These are phyloP conservation scores for Lactifluus hygrophoroides DNA, from an alignment of 768 basidiomycete species.

Conservation along the genomic window DNA sequence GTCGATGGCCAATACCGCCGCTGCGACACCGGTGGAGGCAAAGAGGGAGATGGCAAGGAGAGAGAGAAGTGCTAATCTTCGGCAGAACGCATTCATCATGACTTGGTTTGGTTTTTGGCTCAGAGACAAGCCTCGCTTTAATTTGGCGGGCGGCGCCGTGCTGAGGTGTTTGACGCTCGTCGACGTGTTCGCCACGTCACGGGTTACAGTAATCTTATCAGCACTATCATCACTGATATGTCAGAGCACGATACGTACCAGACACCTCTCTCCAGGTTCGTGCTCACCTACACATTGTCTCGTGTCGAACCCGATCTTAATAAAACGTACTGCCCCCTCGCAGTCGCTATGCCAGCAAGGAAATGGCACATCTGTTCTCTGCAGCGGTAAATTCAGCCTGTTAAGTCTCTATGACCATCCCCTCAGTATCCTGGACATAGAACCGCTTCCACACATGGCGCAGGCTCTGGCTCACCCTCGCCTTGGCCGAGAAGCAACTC, in stretches of 20 bases:
- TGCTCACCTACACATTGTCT: background rate
- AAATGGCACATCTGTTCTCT: slow-evolving; percentile 98
- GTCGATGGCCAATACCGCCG: slow-evolving; percentile 90
- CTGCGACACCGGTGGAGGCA: slow-evolving; percentile 27
- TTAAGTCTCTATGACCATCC: background rate
- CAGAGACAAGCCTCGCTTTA: too few relatives aligned
- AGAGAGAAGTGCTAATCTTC: slow-evolving; percentile 8
- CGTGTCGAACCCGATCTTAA: background rate
- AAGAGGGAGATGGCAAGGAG: slow-evolving; percentile 20
- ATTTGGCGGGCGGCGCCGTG: too few relatives aligned
- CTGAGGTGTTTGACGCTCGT: too few relatives aligned
- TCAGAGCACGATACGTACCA: slow-evolving; percentile 11
- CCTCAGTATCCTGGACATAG: slow-evolving; percentile 33
- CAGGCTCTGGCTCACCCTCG: slow-evolving; percentile 90
- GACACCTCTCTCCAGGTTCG: slow-evolving; percentile 15
- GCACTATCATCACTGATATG: slow-evolving; percentile 6
- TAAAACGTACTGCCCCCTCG: background rate
- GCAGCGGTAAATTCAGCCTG: slow-evolving; percentile 54
- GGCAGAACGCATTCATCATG: slow-evolving; percentile 14
- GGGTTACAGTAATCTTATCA: too few relatives aligned
- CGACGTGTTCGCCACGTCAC: slow-evolving; percentile 20
- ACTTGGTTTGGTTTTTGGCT: background rate
- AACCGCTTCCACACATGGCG: slow-evolving; percentile 96
- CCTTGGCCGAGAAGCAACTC: slow-evolving; percentile 92
- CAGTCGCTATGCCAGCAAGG: slow-evolving; percentile 98